Evolutionary conservation across 2,329 filamentous ascomycete species (phyloP), one percentile per base, ranked within the genome.

Genomic region (Dothideomycetes sp.): DNA sequence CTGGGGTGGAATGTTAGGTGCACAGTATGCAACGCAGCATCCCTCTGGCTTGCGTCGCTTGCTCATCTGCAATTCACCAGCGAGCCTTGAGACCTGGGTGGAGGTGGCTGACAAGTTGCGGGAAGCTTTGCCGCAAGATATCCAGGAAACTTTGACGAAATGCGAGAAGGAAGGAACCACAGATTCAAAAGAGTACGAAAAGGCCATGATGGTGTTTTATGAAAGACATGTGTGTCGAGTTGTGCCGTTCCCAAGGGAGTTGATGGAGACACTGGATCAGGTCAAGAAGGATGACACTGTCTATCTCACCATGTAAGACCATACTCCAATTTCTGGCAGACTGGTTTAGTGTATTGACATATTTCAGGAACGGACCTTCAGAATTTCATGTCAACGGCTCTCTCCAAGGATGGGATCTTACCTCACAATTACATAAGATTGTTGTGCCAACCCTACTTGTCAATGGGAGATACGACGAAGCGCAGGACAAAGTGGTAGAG

Each of bases 1-100:
- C 15, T 75, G 71, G 70, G 70, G 72, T 12, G 72, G 67, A 0
- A 71, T 74, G 66, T 53, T 74, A 0, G 68, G 54, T 2, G 59
- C 59, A 0, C 49, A 61, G 20, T 69, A 63, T 54, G 69, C 69
- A 0, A 58, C 59, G 4, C 45, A 47, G 8, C 56, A 57, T 22
- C 60, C 59, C 4, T 35, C 41, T 17, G 62, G 63, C 0, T 48
- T 70, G 23, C 51, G 55, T 6, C 63, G 60, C 41, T 48, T 70
- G 2, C 51, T 70, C 19, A 51, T 58, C 36, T 44, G 44, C 15
- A 47, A 58, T 44, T 51, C 49, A 8, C 58, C 57, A 1, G 46
- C 54, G 5, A 45, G 48, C 32, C 56, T 61, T 53, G 31, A 19
- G 4, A 43, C 39, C 2, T 60, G 57, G 57, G 53, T 55, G 11